Evolutionary conservation across 176 grass and related monocot species (phyloP).

Genomic region (Puccinellia tenuiflora): DNA sequence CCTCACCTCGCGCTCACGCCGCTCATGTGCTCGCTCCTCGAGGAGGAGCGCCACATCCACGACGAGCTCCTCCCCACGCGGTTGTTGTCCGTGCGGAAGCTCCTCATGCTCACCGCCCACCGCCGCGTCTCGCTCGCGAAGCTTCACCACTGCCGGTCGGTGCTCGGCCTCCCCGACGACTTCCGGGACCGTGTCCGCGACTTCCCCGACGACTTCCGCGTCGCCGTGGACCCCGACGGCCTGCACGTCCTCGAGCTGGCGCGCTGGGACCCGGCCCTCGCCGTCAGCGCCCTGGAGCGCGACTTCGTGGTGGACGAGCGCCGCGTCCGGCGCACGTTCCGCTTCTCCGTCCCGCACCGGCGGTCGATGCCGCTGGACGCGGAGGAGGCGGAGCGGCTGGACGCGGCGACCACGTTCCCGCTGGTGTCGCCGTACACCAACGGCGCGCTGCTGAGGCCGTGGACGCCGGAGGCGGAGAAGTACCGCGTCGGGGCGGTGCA

Average conservation of each 20-base stretch:
- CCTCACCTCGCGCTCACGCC: slow-evolving; percentile 66
- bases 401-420: slow-evolving; percentile 62
- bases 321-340: slow-evolving; percentile 49
- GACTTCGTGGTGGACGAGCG: slow-evolving; percentile 65
- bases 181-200: slow-evolving; percentile 67
- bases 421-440: slow-evolving; percentile 77
- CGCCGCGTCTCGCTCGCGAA: slow-evolving; percentile 64
- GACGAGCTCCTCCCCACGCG: slow-evolving; percentile 40
- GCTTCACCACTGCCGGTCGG: slow-evolving; percentile 68
- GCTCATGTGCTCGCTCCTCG: slow-evolving; percentile 74
- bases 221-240: slow-evolving; percentile 64
- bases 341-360: slow-evolving; percentile 62
- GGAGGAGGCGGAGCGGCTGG: slow-evolving; percentile 47
- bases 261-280: slow-evolving; percentile 61
- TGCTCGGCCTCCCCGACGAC: slow-evolving; percentile 74
- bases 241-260: slow-evolving; percentile 75
- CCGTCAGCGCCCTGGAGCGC: slow-evolving; percentile 70
- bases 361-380: slow-evolving; percentile 54
- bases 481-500: slow-evolving; percentile 77
- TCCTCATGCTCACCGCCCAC: slow-evolving; percentile 71
- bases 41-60: slow-evolving; percentile 54
- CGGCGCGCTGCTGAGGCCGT: slow-evolving; percentile 52
- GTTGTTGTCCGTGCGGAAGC: slow-evolving; percentile 55
- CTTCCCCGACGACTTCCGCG: slow-evolving; percentile 63
- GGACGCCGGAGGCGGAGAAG: slow-evolving; percentile 76